Percentiles rank a stretch among this genome's conserved stretches.
phyloP scores from a whole-genome alignment of 2,329 filamentous ascomycete species.

The Colletotrichum navitas region DNA sequence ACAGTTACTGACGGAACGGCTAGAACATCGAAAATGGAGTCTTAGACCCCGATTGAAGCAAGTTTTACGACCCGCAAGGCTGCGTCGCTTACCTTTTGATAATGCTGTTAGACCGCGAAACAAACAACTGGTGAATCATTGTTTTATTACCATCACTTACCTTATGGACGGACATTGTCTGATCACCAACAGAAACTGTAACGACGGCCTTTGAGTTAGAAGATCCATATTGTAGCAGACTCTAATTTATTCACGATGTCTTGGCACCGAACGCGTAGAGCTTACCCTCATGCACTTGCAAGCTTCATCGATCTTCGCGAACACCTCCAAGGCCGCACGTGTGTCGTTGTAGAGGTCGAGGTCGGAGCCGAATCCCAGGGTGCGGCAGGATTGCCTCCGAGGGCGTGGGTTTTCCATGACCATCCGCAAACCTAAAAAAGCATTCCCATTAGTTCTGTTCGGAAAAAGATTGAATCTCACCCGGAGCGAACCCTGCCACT shows the following conservation, averaged over 20 bases:
- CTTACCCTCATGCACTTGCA: neutral
- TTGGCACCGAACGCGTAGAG: neutral
- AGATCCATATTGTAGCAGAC: neutral
- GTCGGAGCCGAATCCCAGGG: too few relatives aligned
- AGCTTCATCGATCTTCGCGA: neutral
- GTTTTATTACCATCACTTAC: neutral
- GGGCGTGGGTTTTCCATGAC: neutral
- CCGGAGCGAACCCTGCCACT: neutral
- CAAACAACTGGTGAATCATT: neutral
- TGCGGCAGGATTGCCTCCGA: neutral
- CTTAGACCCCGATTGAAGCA: neutral
- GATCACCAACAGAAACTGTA: neutral
- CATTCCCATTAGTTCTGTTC: neutral
- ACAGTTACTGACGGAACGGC: neutral
- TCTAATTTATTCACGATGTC: fast-evolving
- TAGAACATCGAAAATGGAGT: neutral
- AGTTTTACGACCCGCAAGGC: too few relatives aligned
- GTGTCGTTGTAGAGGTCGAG: neutral
- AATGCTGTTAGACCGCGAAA: neutral
- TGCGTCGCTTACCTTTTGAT: too few relatives aligned
- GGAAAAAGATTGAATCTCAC: neutral
- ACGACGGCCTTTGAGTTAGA: neutral
- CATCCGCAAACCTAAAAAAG: fast-evolving
- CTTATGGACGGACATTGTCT: too few relatives aligned
- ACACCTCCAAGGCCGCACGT: neutral